A percentile compares a stretch with the other conserved stretches of the same genome.
phyloP scores from a whole-genome alignment of 2,329 filamentous ascomycete species.

The Aureobasidium sp. region DNA sequence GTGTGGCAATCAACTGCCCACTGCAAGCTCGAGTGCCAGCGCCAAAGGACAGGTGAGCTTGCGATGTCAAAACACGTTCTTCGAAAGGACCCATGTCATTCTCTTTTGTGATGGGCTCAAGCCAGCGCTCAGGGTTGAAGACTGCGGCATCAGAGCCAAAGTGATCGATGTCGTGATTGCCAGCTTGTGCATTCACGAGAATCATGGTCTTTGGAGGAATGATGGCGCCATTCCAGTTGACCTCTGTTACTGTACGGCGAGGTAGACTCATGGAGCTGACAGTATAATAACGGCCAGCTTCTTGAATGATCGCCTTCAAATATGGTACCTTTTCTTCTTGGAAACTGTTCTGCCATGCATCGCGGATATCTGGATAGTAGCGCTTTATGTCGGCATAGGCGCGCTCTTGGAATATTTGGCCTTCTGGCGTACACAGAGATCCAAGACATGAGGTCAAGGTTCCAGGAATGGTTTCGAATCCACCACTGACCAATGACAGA shows the following conservation, averaged over 20 bases:
- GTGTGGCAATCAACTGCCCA: slow-evolving; percentile 45
- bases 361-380: slow-evolving; percentile 39
- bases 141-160: slow-evolving; percentile 40
- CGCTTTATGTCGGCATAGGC: slow-evolving; percentile 48
- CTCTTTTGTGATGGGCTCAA: slow-evolving; percentile 29
- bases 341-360: slow-evolving; percentile 42
- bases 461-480: slow-evolving; percentile 50
- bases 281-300: slow-evolving; percentile 48
- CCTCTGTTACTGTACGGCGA: slow-evolving; percentile 44
- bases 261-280: slow-evolving; percentile 49
- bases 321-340: slow-evolving; percentile 45
- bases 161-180: slow-evolving; percentile 46
- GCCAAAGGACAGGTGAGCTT: slow-evolving; percentile 46
- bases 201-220: slow-evolving; percentile 50
- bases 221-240: slow-evolving; percentile 45
- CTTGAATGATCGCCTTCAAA: slow-evolving; percentile 43
- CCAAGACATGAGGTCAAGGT: slow-evolving; percentile 48
- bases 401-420: slow-evolving; percentile 46
- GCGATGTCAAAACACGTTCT: slow-evolving; percentile 21
- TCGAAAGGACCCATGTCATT: slow-evolving; percentile 9
- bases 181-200: slow-evolving; percentile 50
- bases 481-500: slow-evolving; percentile 46
- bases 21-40: slow-evolving; percentile 47
- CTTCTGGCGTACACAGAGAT: slow-evolving; percentile 42
- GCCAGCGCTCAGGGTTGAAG: slow-evolving; percentile 48